Evolutionary conservation across 2,329 filamentous ascomycete genomes (phyloP), one percentile per base, ranked within the genome.

Genomic region (Phoma sp.): DNA sequence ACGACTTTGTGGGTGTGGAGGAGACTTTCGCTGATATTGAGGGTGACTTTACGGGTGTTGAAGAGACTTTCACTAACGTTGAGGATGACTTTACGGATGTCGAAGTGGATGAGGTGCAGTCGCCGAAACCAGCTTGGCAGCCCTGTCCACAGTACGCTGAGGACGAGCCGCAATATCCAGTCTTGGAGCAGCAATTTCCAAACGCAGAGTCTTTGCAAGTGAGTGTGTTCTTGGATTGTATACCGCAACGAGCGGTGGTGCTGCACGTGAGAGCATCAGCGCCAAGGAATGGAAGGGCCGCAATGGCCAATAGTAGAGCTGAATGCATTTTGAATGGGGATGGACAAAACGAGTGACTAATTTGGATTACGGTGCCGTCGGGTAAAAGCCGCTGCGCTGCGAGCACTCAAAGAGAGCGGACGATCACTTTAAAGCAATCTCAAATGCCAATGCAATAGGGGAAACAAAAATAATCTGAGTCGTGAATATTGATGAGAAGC

Each of bases 111-210:
- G 34, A 37, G 4, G 25, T 60, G 59, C 70, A 74, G 42, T 61
- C 67, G 17, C 73, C 74, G 48, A 73, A 75, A 7, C 42, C 62
- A 34, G 60, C 54, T 36, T 75, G 67, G 61, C 72, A 76, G 25
- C 70, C 70, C 12, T 60, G 62, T 18, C 57, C 65, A 57, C 72
- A 74, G 56, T 74, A 61, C 18, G 43, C 61, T 5, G 56, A 48
- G 11, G 66, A 69, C n/a, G 62, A 61, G 21, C 71, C 72, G 48
- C 80, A 81, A 57, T 66, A 73, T n/a, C 78, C 78, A 52, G 70
- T 71, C 47, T 65, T 65, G 10, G 74, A 77, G 70, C 79, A 82
- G 69, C 79, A 81, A 57, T 76, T 70, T 6, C 79, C 79, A 56
- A 77, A 80, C 4, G 63, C 42, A 48, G 74, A 77, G 26, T 75